phyloP scores from a whole-genome alignment of 768 basidiomycete species.

The Coprinellus micaceus region DNA sequence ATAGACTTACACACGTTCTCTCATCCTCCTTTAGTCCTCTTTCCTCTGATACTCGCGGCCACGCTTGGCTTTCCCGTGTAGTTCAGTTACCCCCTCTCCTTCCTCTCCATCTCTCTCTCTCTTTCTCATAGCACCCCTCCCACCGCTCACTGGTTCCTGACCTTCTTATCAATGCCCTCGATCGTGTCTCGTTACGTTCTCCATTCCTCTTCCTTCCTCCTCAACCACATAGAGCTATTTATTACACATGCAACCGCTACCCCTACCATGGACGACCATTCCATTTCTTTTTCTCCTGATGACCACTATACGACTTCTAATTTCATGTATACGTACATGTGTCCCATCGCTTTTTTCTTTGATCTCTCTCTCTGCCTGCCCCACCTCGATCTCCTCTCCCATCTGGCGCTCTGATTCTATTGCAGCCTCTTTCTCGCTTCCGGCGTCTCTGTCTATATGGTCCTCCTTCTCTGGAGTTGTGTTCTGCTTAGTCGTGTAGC shows the following conservation, averaged over 20 bases:
- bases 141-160: neutral
- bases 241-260: neutral
- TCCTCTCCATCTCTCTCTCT: neutral
- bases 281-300: neutral
- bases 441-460: no score
- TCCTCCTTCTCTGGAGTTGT: no score
- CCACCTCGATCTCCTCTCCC: neutral
- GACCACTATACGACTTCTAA: no score
- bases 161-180: neutral
- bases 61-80: neutral
- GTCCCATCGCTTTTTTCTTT: neutral
- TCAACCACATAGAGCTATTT: neutral
- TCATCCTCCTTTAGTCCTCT: neutral
- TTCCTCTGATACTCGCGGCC: neutral
- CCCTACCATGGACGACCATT: neutral
- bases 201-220: neutral
- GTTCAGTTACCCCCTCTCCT: neutral
- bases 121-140: neutral
- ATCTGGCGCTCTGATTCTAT: neutral
- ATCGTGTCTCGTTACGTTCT: neutral
- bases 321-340: no score
- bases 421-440: no score
- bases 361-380: neutral
- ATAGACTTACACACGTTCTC: neutral
- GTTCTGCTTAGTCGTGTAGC: no score